Evolutionary conservation across 148 eudicot genomes (phyloP), one percentile per base, ranked within the genome.

Genomic region (Persicaria maculosa): DNA sequence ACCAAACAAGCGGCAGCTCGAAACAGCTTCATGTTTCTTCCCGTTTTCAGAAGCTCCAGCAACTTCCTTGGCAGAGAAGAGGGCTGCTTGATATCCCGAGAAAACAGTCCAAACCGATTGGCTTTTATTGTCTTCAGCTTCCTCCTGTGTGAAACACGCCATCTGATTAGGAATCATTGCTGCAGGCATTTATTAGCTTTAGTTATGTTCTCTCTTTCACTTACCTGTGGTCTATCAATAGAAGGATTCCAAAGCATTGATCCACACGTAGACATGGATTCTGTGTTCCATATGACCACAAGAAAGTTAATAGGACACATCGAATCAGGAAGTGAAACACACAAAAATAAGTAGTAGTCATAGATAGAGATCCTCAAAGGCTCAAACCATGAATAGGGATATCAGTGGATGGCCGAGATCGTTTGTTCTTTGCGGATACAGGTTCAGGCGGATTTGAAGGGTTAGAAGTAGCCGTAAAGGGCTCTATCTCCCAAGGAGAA

Each of bases 401-500:
- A 68, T 89, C 97, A 52, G 72, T 76, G 6, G 85, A 81, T 16
- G 87, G 81, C 20, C 97, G 86, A 47, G 80, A 89, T 79, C 91
- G 88, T 82, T 95, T 94, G 79, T 78, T 87, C 81, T 91, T 89
- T 12, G 61, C 58, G 16, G 54, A n/a, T 50, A 64, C 73, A 65
- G 89, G 79, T 80, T 86, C 95, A 50, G 74, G 54, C 16, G 75
- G 75, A 50, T 79, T 83, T 25, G 84, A 50, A 67, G 89, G 88
- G 17, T 79, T 64, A 43, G 96, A 77, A 77, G 89, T 75, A 72
- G 90, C 83, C 61, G 79, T 84, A 81, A 92, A 88, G 10, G 97
- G 87, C 72, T 95, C 99, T 7, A 95, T 90, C 72, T 95, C 99
- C 99, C 99, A 95, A 15, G 94, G 92, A 44, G 99, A 95, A 76